Conservation (phyloP, 352 stramenopile genomes). For the Pythium rishiriense region DNA sequence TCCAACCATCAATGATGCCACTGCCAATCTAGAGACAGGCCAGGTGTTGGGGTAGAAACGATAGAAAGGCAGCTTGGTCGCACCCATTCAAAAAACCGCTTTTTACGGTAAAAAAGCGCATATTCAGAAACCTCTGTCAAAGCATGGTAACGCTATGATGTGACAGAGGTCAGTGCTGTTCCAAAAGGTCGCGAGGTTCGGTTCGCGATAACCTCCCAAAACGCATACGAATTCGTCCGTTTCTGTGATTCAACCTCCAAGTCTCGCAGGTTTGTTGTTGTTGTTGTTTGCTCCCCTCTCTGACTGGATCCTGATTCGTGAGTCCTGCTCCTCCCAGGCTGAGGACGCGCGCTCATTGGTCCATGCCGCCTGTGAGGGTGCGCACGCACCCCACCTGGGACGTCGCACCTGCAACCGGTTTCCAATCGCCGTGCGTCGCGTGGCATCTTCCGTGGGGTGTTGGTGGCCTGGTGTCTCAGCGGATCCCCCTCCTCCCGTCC, state of each 20-base stretch:
- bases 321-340: background rate
- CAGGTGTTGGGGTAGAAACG: constrained; percentile 6
- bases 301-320: constrained; percentile 9
- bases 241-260: constrained; percentile 16
- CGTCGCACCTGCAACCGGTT: constrained; percentile 1
- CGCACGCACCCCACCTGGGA: background rate
- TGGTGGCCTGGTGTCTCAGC: background rate
- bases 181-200: background rate
- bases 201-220: constrained; percentile 8
- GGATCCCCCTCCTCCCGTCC: background rate
- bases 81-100: constrained; percentile 3
- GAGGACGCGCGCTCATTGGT: background rate
- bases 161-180: background rate
- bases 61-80: background rate
- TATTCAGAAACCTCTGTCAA: background rate
- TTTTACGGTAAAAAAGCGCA: constrained; percentile 5
- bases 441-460: constrained; percentile 8
- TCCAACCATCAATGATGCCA: constrained; percentile 24
- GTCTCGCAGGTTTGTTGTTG: constrained; percentile 11
- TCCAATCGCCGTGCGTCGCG: constrained; percentile 12
- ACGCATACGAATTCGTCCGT: constrained; percentile 7
- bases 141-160: background rate
- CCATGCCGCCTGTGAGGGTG: background rate
- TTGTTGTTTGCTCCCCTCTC: background rate
- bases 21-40: constrained; percentile 17